Evolutionary conservation across 2,329 filamentous ascomycete species (phyloP).

Genomic region (Pseudohalonectria lignicola): DNA sequence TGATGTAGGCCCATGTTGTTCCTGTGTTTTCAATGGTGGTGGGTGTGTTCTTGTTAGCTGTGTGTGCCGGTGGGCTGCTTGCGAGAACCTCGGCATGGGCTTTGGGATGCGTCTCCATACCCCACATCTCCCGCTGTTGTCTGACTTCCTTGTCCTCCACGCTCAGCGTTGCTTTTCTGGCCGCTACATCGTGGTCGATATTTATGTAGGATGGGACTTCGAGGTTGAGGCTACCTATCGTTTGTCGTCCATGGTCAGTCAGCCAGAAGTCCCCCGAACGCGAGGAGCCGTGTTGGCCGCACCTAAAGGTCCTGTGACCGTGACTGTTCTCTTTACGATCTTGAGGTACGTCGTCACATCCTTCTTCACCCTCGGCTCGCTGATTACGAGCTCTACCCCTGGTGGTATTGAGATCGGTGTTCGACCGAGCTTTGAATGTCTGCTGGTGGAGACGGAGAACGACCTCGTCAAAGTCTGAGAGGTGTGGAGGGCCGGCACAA

Average conservation of each 20-base stretch:
- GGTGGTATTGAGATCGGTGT: slow-evolving; percentile 72
- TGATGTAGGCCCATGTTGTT: slow-evolving; percentile 80
- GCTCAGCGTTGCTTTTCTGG: slow-evolving; percentile 53
- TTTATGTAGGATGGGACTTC: slow-evolving; percentile 70
- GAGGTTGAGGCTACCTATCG: slow-evolving; percentile 60
- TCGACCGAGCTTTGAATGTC: slow-evolving; percentile 74
- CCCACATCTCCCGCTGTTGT: slow-evolving; percentile 93
- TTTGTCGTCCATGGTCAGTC: too few species aligned
- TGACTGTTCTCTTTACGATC: slow-evolving; percentile 55
- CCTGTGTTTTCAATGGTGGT: slow-evolving; percentile 35
- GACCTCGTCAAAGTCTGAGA: slow-evolving; percentile 22
- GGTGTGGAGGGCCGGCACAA: slow-evolving; percentile 60
- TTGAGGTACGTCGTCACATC: slow-evolving; percentile 49
- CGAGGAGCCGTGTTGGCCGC: slow-evolving; percentile 14
- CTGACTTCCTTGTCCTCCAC: slow-evolving; percentile 58
- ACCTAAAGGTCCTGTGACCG: slow-evolving; percentile 75
- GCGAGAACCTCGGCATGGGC: too few species aligned
- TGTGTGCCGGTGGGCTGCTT: too few species aligned
- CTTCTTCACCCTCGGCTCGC: slow-evolving; percentile 45
- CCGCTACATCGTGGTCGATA: slow-evolving; percentile 54
- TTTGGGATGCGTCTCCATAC: too few species aligned
- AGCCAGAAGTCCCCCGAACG: too few species aligned
- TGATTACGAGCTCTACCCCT: slow-evolving; percentile 66
- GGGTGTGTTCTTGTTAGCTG: too few species aligned
- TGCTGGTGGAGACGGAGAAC: slow-evolving; percentile 62